Base-by-base conservation (phyloP, 2,329 filamentous ascomycete genomes). In the Claviceps sorghi region DNA sequence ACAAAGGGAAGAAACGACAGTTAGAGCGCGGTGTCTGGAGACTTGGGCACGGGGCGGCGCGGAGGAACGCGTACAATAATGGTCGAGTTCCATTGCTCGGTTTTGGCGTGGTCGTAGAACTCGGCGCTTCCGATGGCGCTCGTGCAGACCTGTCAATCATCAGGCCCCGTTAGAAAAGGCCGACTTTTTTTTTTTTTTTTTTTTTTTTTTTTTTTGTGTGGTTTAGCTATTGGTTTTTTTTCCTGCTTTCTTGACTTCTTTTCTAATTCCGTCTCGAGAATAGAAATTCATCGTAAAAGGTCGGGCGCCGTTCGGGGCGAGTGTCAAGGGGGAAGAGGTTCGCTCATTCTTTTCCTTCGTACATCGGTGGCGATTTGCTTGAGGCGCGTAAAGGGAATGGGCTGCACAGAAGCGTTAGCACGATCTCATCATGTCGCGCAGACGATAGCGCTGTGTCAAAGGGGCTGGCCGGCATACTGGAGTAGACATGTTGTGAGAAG, bases 281-380 rank as follows among this genome's bases (percentile, higher is more conserved):
- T 9, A 2, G 9, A 34, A 2, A 9, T 4, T 47, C 4, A 30
- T 34, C n/a, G 30, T 17, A n/a, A 40, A n/a, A 40, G 36, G 22
- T 8, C 34, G 43, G 34, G 32, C 36, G 36, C 21, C 11, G 21
- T 17, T 36, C n/a, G 22, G 17, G 44, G 29, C 48, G 48, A 22
- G 22, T 34, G 1, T 4, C 17, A 19, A 36, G n/a, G 36, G 22
- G 32, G n/a, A 17, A 50, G 53, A 54, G 53, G 3, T 17, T 38
- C 4, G 17, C 15, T 36, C 13, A 2, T 13, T 38, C 8, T 38
- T 6, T 38, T 8, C 17, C 8, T 55, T 72, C 80, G 63, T 77
- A 91, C 87, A 75, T 91, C 85, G 65, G 80, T 82, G 61, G 86
- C 84, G 66, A 95, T 91, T 73, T 93, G 86, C 72, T 84, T 86